A percentile compares a stretch with the other conserved stretches of the same genome.
phyloP scores from a whole-genome alignment of 116 monocot species.

The Cymodocea nodosa region DNA sequence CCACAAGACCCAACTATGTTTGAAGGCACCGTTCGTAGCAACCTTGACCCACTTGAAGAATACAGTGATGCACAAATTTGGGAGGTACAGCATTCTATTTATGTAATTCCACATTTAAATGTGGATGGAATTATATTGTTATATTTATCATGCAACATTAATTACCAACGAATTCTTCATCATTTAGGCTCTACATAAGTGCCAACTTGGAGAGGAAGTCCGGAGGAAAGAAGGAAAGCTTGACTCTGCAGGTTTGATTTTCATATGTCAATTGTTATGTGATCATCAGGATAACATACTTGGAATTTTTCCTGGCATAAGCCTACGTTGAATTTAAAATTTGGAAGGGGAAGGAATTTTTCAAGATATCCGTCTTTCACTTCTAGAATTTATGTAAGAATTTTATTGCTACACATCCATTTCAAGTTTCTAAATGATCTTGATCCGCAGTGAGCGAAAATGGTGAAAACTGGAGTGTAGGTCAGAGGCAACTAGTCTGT shows the following conservation, averaged over 20 bases:
- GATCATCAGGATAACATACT: too few species aligned
- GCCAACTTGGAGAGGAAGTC: conserved; percentile 73
- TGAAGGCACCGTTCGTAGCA: conserved; percentile 53
- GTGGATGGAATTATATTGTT: background rate
- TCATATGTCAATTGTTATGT: background rate
- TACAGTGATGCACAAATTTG: conserved; percentile 57
- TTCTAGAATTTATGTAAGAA: too few species aligned
- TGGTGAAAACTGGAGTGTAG: conserved; percentile 84
- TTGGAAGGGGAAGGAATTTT: background rate
- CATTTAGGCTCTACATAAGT: conserved; percentile 44
- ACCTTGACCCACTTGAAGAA: conserved; percentile 67
- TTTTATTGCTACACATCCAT: too few species aligned
- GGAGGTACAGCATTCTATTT: conserved; percentile 30
- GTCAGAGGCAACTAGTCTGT: conserved; percentile 68
- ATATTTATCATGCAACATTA: background rate
- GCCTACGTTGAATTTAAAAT: background rate
- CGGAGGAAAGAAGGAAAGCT: conserved; percentile 53
- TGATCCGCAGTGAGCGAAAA: conserved; percentile 45
- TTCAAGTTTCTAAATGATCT: background rate
- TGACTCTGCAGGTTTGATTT: conserved; percentile 46
- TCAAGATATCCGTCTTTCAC: too few species aligned
- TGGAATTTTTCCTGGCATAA: background rate
- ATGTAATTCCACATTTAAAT: background rate
- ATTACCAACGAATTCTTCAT: background rate
- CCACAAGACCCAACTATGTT: conserved; percentile 89